These are phyloP conservation scores for Dichomitus squalens DNA, from an alignment of 1,284 basidiomycete species.

Conservation along the genomic window DNA sequence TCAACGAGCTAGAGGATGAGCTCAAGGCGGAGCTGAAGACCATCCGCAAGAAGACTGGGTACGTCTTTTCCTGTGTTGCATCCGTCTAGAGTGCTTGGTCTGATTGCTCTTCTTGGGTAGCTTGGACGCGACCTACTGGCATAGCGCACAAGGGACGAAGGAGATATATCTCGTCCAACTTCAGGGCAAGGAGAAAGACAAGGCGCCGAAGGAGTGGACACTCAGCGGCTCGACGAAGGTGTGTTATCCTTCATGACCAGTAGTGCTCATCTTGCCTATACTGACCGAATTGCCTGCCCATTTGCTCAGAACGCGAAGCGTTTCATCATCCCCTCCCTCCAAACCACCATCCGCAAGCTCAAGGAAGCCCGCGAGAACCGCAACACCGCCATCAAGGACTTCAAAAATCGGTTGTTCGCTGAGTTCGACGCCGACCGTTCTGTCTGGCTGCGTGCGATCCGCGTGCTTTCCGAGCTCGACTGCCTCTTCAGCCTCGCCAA, in stretches of 20 bases:
- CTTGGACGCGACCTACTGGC: conserved; percentile 74
- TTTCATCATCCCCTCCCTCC: conserved; percentile 77
- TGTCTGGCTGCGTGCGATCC: conserved; percentile 77
- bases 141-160: conserved; percentile 84
- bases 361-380: conserved; percentile 94
- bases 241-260: background rate
- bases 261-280: background rate
- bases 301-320: conserved; percentile 63
- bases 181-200: conserved; percentile 55
- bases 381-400: conserved; percentile 76
- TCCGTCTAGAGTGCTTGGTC: background rate
- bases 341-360: conserved; percentile 71
- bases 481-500: conserved; percentile 94
- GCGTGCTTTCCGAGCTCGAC: conserved; percentile 87
- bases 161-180: conserved; percentile 87
- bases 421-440: conserved; percentile 88
- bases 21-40: conserved; percentile 69
- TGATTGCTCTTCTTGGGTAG: conserved; percentile 35
- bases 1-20: conserved; percentile 65
- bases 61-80: background rate
- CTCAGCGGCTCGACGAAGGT: conserved; percentile 86
- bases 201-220: conserved; percentile 83
- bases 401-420: conserved; percentile 77
- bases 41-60: conserved; percentile 64
- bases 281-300: background rate